Conservation (phyloP, 1,284 basidiomycete species). For the Cutaneotrichosporon cyanovorans region DNA sequence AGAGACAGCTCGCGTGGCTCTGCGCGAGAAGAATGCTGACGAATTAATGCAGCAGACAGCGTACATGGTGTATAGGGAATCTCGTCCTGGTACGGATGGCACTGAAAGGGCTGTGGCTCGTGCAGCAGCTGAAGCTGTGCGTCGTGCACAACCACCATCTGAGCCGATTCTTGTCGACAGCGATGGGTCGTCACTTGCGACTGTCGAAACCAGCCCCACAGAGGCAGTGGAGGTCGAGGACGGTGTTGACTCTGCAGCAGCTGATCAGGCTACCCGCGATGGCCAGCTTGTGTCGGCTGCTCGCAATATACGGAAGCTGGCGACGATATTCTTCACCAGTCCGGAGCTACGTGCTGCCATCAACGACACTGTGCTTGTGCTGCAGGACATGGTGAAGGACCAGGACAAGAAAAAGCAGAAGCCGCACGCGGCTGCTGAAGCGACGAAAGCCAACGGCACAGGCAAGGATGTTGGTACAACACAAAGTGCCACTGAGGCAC, state of each 20-base stretch:
- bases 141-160: neutral
- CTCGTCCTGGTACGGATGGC: too few relatives aligned
- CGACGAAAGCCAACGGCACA: neutral
- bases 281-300: conserved; percentile 6
- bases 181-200: neutral
- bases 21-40: conserved; percentile 13
- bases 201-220: neutral
- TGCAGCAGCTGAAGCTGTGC: too few relatives aligned
- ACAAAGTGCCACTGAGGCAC: too few relatives aligned
- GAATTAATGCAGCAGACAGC: conserved; percentile 12
- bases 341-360: conserved; percentile 6
- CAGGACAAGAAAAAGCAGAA: neutral
- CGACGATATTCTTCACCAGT: conserved; percentile 7
- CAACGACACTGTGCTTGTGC: too few relatives aligned
- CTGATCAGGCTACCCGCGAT: neutral
- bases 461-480: too few relatives aligned
- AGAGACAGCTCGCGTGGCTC: conserved; percentile 2
- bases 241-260: neutral
- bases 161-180: neutral
- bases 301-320: conserved; percentile 4
- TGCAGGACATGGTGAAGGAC: too few relatives aligned
- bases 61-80: conserved; percentile 1
- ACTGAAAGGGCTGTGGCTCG: too few relatives aligned
- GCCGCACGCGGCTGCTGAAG: neutral
- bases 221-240: neutral